phyloP scores from a whole-genome alignment of 1,284 basidiomycete species.

The Cryptococcus sp. region DNA sequence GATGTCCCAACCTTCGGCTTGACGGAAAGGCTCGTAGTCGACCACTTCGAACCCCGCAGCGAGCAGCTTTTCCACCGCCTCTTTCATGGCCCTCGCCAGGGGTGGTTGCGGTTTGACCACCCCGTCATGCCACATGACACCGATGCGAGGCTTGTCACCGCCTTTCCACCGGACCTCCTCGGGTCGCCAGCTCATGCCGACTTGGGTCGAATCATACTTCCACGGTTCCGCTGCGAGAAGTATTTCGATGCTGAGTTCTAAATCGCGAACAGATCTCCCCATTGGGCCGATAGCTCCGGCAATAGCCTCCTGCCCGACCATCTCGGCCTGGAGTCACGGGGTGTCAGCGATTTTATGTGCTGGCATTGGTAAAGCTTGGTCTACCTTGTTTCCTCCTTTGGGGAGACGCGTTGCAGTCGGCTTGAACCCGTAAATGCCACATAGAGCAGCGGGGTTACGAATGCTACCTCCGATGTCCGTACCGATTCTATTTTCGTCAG shows the following conservation, averaged over 20 bases:
- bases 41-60: conserved; percentile 35
- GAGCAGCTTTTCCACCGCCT: conserved; percentile 32
- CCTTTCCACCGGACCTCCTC: conserved; percentile 8
- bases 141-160: conserved; percentile 40
- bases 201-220: conserved; percentile 38
- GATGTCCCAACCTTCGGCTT: conserved; percentile 29
- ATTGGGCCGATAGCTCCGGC: conserved; percentile 43
- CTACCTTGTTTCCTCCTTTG: conserved; percentile 25
- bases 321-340: conserved; percentile 28
- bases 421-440: conserved; percentile 50
- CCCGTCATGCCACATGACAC: conserved; percentile 53
- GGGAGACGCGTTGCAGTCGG: conserved; percentile 43
- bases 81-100: conserved; percentile 46
- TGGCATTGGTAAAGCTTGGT: too few species aligned
- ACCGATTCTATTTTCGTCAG: conserved; percentile 32
- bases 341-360: conserved; percentile 24
- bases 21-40: conserved; percentile 28
- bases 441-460: conserved; percentile 26
- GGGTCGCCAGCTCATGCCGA: conserved; percentile 41
- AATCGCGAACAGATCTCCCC: conserved; percentile 38
- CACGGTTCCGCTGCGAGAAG: conserved; percentile 46
- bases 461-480: conserved; percentile 54
- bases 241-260: conserved; percentile 41
- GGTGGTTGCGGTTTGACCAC: conserved; percentile 49
- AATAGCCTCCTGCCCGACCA: conserved; percentile 43